These are phyloP conservation scores for Alternaria triticimaculans DNA, from an alignment of 2,329 filamentous ascomycete genomes.

Conservation along the genomic window DNA sequence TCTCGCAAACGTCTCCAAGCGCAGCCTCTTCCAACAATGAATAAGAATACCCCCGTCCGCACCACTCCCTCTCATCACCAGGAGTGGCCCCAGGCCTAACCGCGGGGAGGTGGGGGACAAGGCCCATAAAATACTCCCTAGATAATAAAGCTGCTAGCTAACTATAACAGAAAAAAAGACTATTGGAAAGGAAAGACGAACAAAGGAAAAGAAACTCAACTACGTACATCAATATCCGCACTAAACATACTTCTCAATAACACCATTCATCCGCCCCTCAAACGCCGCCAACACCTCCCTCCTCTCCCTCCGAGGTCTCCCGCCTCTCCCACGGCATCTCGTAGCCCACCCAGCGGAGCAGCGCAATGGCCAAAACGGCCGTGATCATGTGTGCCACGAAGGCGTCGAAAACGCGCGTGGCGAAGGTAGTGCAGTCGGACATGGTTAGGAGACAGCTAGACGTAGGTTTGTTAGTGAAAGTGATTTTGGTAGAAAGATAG, in stretches of 20 bases:
- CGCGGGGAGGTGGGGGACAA: background rate
- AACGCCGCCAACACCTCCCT: background rate
- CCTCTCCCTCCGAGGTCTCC: background rate
- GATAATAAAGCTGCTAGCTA: background rate
- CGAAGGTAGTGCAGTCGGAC: background rate
- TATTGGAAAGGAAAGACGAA: background rate
- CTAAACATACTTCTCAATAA: background rate
- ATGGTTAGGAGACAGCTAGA: background rate
- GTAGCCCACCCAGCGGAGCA: background rate
- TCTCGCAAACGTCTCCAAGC: background rate
- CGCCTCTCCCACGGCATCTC: background rate
- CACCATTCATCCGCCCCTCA: background rate
- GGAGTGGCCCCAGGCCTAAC: slow-evolving; percentile 5
- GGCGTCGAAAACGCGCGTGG: background rate
- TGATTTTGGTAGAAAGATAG: too few species aligned
- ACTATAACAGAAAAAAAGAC: background rate
- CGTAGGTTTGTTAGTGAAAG: too few species aligned
- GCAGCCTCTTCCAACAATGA: background rate
- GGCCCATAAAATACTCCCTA: background rate
- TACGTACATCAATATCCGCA: background rate
- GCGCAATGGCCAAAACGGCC: background rate
- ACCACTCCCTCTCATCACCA: background rate
- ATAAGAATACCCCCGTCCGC: background rate
- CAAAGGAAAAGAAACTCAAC: background rate
- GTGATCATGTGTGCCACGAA: background rate